These are phyloP conservation scores for Beta macrorhiza DNA, from an alignment of 179 eudicot genomes.

Conservation along the genomic window DNA sequence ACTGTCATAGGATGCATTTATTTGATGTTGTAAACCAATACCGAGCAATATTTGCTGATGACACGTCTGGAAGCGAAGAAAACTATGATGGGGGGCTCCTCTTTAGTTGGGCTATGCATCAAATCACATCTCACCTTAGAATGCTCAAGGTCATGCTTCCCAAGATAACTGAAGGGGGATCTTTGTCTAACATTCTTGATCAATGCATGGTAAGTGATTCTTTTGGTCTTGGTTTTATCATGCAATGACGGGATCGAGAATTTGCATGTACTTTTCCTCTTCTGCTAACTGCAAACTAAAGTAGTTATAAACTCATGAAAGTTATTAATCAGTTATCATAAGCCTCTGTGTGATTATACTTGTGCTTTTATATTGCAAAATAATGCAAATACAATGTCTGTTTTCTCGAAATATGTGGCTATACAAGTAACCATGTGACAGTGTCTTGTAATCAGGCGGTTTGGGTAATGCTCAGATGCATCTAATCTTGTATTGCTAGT, in stretches of 20 bases:
- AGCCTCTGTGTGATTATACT: neutral
- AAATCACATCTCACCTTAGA: slow-evolving; percentile 74
- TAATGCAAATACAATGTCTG: neutral
- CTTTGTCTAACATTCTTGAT: slow-evolving; percentile 89
- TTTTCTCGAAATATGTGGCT: neutral
- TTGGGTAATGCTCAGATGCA: neutral
- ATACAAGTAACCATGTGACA: neutral
- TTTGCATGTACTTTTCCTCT: neutral
- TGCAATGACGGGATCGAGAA: neutral
- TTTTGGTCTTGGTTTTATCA: slow-evolving; percentile 7
- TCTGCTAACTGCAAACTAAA: neutral
- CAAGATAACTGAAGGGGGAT: slow-evolving; percentile 88
- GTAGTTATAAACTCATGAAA: neutral
- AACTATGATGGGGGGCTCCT: slow-evolving; percentile 97
- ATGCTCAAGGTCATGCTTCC: slow-evolving; percentile 90
- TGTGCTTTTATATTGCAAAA: neutral
- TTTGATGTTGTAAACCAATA: slow-evolving; percentile 98
- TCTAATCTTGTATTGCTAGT: too few relatives aligned
- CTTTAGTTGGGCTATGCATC: slow-evolving; percentile 99
- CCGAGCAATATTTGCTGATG: slow-evolving; percentile 95
- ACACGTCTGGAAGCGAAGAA: slow-evolving; percentile 98
- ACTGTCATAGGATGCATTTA: slow-evolving; percentile 81
- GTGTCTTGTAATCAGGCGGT: neutral
- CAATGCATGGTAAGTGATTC: slow-evolving; percentile 86
- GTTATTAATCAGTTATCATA: neutral